Conservation (phyloP, 495 filamentous ascomycete species). For the Neurospora sp. region DNA sequence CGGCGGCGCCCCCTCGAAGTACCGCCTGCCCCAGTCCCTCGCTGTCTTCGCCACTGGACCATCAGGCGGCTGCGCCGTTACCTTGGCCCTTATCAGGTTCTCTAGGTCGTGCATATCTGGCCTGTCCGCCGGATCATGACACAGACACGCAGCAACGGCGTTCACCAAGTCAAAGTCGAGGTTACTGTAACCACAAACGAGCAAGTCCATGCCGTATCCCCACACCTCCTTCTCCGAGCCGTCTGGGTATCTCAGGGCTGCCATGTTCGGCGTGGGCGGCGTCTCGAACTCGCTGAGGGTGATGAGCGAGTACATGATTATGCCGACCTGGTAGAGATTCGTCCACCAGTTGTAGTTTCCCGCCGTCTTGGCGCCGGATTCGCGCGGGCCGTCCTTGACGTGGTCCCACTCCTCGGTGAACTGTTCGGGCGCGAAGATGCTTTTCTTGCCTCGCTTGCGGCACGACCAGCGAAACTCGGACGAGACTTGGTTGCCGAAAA, state of each 20-base stretch:
- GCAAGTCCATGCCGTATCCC: constrained; percentile 1
- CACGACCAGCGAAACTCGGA: neutral
- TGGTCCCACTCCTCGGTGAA: constrained; percentile 11
- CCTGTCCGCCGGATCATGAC: neutral
- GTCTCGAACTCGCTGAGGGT: neutral
- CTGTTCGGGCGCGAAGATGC: constrained; percentile 3
- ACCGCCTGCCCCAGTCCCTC: neutral
- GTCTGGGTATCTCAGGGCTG: neutral
- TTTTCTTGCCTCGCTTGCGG: neutral
- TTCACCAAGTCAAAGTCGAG: constrained; percentile 2
- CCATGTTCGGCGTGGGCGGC: neutral
- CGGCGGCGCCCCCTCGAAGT: neutral
- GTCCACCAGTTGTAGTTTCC: constrained; percentile 8
- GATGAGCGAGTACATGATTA: constrained; percentile 4
- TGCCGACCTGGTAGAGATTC: constrained; percentile 7
- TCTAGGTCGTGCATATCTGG: constrained; percentile 1
- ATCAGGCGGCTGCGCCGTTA: neutral
- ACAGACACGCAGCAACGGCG: neutral
- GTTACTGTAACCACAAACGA: neutral
- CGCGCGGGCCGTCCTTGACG: neutral
- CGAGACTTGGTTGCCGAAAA: neutral
- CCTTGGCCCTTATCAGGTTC: neutral
- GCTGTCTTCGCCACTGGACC: neutral
- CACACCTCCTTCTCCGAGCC: neutral
- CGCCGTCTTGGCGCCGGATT: neutral